phyloP scores from a whole-genome alignment of 2,329 filamentous ascomycete species.

The Alternaria sp. region DNA sequence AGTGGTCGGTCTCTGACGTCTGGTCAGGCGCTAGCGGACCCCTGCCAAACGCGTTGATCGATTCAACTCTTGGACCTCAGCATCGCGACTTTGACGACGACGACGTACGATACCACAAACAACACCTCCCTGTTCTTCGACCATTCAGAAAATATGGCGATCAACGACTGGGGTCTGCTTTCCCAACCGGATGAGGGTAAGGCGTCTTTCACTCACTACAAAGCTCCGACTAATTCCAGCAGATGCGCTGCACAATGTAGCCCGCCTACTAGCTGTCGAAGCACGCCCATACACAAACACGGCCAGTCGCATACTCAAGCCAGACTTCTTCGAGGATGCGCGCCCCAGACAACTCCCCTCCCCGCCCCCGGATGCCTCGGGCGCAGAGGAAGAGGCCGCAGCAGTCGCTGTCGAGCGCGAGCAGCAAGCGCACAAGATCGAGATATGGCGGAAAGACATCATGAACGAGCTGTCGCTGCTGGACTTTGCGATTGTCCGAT shows the following conservation, averaged over 20 bases:
- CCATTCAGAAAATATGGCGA: conserved; percentile 52
- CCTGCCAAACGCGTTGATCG: conserved; percentile 1
- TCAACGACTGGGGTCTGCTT: conserved; percentile 66
- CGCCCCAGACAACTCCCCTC: conserved; percentile 65
- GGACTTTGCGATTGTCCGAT: conserved; percentile 82
- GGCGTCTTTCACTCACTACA: neutral
- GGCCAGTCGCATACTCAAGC: conserved; percentile 76
- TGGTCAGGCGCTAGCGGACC: conserved; percentile 5
- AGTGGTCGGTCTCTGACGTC: conserved; percentile 16
- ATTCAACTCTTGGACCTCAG: conserved; percentile 3
- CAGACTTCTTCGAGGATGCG: conserved; percentile 67
- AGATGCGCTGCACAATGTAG: conserved; percentile 81
- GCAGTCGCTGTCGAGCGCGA: conserved; percentile 55
- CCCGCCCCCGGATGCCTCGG: conserved; percentile 67
- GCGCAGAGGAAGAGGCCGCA: conserved; percentile 54
- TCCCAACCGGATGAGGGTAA: conserved; percentile 72
- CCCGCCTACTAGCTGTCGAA: conserved; percentile 85
- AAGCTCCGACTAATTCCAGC: conserved; percentile 19
- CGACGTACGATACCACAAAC: neutral
- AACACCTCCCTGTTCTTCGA: neutral
- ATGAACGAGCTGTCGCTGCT: conserved; percentile 88
- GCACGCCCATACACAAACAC: conserved; percentile 91
- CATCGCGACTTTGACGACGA: conserved; percentile 8
- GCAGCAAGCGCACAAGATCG: conserved; percentile 61
- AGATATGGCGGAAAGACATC: conserved; percentile 81